phyloP scores from a whole-genome alignment of 331 rosid genomes.

The Cucumis variabilis region DNA sequence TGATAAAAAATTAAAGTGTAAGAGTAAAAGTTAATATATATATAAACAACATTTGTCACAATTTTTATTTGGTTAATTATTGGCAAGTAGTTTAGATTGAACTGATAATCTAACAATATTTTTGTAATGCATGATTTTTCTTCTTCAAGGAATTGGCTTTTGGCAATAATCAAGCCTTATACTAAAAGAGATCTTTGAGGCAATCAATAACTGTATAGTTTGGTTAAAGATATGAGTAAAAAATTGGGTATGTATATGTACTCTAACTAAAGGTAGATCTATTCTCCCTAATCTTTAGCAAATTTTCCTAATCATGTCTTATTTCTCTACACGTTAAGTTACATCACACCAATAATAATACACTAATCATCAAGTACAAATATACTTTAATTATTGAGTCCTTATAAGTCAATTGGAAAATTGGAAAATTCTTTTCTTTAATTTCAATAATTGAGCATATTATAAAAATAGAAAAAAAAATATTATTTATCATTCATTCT shows the following conservation, averaged over 20 bases:
- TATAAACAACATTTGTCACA: too few species aligned
- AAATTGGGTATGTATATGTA: not conserved
- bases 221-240: not conserved
- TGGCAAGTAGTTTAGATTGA: too few species aligned
- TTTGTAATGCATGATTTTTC: too few species aligned
- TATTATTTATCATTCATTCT: not conserved
- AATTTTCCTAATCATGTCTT: not conserved
- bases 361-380: not conserved
- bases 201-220: not conserved
- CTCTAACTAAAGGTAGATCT: constrained; percentile 5
- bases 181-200: not conserved
- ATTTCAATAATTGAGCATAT: not conserved
- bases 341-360: not conserved
- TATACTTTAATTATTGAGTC: not conserved
- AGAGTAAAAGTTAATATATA: too few species aligned
- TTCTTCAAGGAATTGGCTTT: not conserved
- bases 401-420: not conserved
- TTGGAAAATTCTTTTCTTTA: not conserved
- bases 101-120: not conserved
- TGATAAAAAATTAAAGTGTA: too few species aligned
- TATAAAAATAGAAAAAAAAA: not conserved
- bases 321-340: constrained; percentile 13
- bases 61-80: too few species aligned
- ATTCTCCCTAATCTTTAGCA: not conserved
- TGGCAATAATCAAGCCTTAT: constrained; percentile 2